Evolutionary conservation across 441 rosid species (phyloP).

Genomic region (Croton setiger): DNA sequence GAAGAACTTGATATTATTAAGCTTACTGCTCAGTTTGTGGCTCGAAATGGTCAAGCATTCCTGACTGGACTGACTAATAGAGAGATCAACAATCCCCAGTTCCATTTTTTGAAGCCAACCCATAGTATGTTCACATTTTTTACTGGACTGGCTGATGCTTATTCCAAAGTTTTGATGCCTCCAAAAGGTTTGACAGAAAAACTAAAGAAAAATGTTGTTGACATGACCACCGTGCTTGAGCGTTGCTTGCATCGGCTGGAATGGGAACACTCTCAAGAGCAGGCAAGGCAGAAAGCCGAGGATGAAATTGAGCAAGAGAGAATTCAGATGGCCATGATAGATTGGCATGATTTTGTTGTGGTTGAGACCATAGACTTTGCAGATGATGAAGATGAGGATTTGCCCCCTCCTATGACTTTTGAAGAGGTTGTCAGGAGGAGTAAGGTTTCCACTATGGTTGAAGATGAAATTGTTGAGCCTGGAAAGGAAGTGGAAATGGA

Average conservation of each 20-base stretch:
- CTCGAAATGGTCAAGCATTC: slow-evolving; percentile 85
- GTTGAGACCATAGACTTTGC: slow-evolving; percentile 91
- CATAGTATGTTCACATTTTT: slow-evolving; percentile 93
- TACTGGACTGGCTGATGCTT: slow-evolving; percentile 86
- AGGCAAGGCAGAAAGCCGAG: slow-evolving; percentile 90
- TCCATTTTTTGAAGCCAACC: slow-evolving; percentile 90
- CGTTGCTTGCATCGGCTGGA: slow-evolving; percentile 90
- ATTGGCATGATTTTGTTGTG: slow-evolving; percentile 97
- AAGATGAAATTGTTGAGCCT: slow-evolving; percentile 78
- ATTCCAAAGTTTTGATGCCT: slow-evolving; percentile 89
- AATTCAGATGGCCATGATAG: slow-evolving; percentile 94
- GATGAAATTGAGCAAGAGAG: slow-evolving; percentile 97
- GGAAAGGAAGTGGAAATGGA: slow-evolving; percentile 97
- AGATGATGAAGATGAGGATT: slow-evolving; percentile 91
- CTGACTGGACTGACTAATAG: slow-evolving; percentile 76
- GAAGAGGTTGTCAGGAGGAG: slow-evolving; percentile 93
- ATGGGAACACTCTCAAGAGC: slow-evolving; percentile 95
- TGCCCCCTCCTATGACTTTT: slow-evolving; percentile 90
- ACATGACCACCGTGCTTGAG: slow-evolving; percentile 86
- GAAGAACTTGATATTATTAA: slow-evolving; percentile 92
- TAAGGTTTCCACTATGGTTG: slow-evolving; percentile 66
- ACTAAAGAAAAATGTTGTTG: slow-evolving; percentile 52
- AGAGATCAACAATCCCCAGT: slow-evolving; percentile 82
- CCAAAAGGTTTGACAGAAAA: slow-evolving; percentile 74
- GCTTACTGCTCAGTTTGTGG: slow-evolving; percentile 96